Percentiles rank a stretch among this genome's conserved stretches.
phyloP scores from a whole-genome alignment of 495 filamentous ascomycete species.

The Hyaloscypha bicolor region DNA sequence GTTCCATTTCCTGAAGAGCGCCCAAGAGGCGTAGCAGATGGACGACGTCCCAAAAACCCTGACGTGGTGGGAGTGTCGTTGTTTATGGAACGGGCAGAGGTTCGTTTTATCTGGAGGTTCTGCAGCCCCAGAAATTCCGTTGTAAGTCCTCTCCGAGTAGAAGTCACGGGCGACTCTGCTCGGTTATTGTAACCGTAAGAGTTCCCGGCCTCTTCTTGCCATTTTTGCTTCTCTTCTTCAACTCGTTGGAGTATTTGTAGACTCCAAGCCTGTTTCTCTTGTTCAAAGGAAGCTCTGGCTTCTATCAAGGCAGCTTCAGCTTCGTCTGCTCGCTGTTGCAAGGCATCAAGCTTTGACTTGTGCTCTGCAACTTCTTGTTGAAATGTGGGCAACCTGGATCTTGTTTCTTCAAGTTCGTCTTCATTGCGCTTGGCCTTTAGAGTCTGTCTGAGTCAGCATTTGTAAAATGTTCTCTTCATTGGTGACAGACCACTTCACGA shows the following conservation, averaged over 20 bases:
- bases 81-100: slow-evolving; percentile 30
- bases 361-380: slow-evolving; percentile 56
- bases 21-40: slow-evolving; percentile 21
- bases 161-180: slow-evolving; percentile 50
- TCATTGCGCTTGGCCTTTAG: slow-evolving; percentile 74
- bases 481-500: slow-evolving; percentile 71
- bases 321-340: slow-evolving; percentile 65
- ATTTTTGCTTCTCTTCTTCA: slow-evolving; percentile 75
- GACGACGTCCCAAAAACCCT: slow-evolving; percentile 21
- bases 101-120: slow-evolving; percentile 29
- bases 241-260: slow-evolving; percentile 60
- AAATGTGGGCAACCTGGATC: slow-evolving; percentile 63
- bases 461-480: neutral
- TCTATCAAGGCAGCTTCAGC: slow-evolving; percentile 63
- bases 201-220: slow-evolving; percentile 60
- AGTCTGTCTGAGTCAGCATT: slow-evolving; percentile 51
- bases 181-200: slow-evolving; percentile 30
- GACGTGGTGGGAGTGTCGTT: slow-evolving; percentile 23
- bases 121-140: slow-evolving; percentile 32
- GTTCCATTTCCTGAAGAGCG: slow-evolving; percentile 27
- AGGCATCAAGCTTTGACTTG: slow-evolving; percentile 61
- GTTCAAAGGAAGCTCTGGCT: slow-evolving; percentile 63
- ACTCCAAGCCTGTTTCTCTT: slow-evolving; percentile 70
- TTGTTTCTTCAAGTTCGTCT: slow-evolving; percentile 77
- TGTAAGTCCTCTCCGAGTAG: slow-evolving; percentile 41